These are phyloP conservation scores for Chaetomiaceae sp. DNA, from an alignment of 2,329 filamentous ascomycete genomes.

Conservation along the genomic window DNA sequence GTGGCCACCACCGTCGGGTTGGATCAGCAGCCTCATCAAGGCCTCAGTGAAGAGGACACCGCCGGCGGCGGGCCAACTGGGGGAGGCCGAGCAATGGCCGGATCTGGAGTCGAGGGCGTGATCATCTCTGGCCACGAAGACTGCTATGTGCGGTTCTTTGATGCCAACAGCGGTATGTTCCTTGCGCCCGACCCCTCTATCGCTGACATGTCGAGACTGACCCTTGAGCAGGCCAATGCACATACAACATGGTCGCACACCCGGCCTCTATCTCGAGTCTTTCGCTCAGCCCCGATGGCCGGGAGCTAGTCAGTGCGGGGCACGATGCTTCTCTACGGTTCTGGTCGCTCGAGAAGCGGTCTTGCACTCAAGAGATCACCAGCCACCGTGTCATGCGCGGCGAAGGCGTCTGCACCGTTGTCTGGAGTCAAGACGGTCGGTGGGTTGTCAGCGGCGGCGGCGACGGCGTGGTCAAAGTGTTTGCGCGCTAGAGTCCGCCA, in stretches of 20 bases:
- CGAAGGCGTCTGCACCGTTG: conserved; percentile 88
- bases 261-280: conserved; percentile 88
- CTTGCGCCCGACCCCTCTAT: background rate
- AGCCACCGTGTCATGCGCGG: conserved; percentile 91
- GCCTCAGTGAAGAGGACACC: conserved; percentile 69
- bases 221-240: conserved; percentile 78
- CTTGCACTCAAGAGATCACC: conserved; percentile 92
- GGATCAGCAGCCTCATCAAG: conserved; percentile 62
- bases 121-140: conserved; percentile 97
- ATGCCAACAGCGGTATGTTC: conserved; percentile 92
- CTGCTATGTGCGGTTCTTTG: conserved; percentile 92
- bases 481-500: conserved; percentile 45
- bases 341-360: conserved; percentile 94
- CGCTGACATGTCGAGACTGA: conserved; percentile 16
- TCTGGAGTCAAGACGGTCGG: conserved; percentile 92
- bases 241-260: conserved; percentile 97
- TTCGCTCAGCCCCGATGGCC: conserved; percentile 86
- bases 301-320: conserved; percentile 90
- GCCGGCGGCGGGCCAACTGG: conserved; percentile 73
- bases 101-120: conserved; percentile 81
- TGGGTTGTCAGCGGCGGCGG: conserved; percentile 94
- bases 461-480: conserved; percentile 95
- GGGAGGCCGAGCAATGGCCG: conserved; percentile 58
- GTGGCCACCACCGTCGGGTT: conserved; percentile 81
- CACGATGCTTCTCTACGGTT: conserved; percentile 94